Base-by-base conservation (phyloP, 2,329 filamentous ascomycete genomes). In the Fusarium lyarnte region DNA sequence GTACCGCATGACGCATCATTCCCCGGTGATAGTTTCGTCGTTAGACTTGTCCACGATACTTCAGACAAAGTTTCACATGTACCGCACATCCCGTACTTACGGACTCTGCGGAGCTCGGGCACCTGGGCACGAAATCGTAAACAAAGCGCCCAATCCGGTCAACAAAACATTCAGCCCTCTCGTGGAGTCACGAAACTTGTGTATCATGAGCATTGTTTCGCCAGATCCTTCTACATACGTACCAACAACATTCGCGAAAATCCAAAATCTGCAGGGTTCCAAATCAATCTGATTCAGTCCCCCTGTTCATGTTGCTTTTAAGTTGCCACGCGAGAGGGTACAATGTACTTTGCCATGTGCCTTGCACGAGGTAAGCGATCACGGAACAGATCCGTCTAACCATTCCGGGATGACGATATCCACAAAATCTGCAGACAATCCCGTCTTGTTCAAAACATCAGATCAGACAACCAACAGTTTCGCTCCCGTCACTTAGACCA, bases 341-440 rank as follows among this genome's bases (percentile, higher is more conserved):
- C 70, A 71, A 71, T 59, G 42, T 77, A 77, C 75, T 74, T 77
- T 64, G 75, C 75, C 75, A 77, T 77, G 75, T 77, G 75, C 60
- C 57, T 65, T 38, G 58, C 63, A 72, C 63, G 64, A 74, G 67
- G 51, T 52, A 61, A 73, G 72, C 64, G 71, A 74, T 74, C 71
- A 60, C 57, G 38, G 59, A 68, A 59, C 70, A 74, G 72, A 74
- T 74, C 72, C 49, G 59, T 63, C 72, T 74, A 74, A 69, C 71
- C 71, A 43, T 65, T 74, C 71, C 71, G 60, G 71, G 71, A 74
- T 58, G 38, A 35, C 8, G 31, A 64, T 74, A 66, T 66, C 71
- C 71, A 74, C 71, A 74, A 43, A 43, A 45, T 52, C 52, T 70
- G 65, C 55, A 59, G 43, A 62, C 42, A 61, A 66, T 70, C 54